Base-by-base conservation (phyloP, 1,284 basidiomycete species). In the Sanghuangporus baumii region DNA sequence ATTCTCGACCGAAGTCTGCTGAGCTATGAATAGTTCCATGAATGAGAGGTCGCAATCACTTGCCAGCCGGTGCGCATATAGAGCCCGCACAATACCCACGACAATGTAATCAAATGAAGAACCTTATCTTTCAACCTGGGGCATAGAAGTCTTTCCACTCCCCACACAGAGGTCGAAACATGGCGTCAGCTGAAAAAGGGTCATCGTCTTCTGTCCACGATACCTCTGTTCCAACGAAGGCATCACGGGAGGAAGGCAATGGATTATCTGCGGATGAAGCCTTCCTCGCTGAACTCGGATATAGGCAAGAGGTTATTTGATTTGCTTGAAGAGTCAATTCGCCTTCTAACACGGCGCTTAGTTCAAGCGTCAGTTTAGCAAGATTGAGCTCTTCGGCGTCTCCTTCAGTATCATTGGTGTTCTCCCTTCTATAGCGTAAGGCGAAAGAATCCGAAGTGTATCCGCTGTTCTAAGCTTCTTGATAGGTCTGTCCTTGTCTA, bases 341-440 rank as follows among this genome's bases (percentile, higher is more conserved):
- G 74, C 66, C 56, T 60, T 16, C 57, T 67, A 2, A 55, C 0
- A 36, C 16, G 1, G 2, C 7, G 34, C n/a, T n/a, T 48, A 59
- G 59, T 64, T 37, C 47, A 65, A 40, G 31, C 61, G 51, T 34
- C 60, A 55, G 52, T 61, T 63, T 65, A 34, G 50, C 61, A 48
- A 41, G 36, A 16, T 55, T 16, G 62, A 73, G 69, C 67, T 73
- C 8, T 76, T 77, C 61, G 75, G 75, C 6, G 60, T 76, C 11
- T 70, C 70, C 6, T 76, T 78, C 64, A 74, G 73, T 57, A 72
- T 75, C 59, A 75, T 79, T 61, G 79, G 80, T 23, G 66, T 81
- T 11, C 67, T 80, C 2, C 76, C 79, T 2, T 78, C 78, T 5
- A 76, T 80, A 37, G 74, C 78, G 68, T 77, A 54, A 41, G 75